phyloP scores from a whole-genome alignment of 2,329 filamentous ascomycete species.

The Dendryphion nanum region DNA sequence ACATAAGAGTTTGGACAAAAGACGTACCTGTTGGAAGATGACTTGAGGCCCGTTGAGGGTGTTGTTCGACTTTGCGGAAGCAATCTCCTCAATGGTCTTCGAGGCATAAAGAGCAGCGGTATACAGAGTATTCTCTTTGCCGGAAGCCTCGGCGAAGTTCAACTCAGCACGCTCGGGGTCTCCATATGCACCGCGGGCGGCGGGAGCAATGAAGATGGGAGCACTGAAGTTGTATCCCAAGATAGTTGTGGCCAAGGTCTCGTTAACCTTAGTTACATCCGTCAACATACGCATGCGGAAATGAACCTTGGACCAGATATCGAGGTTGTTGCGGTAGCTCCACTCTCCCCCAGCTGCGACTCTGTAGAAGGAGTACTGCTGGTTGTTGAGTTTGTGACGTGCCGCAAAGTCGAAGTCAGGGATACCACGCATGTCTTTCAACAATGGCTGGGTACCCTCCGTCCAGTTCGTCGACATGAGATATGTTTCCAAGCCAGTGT shows the following conservation, averaged over 20 bases:
- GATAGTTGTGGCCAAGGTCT: conserved; percentile 45
- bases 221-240: conserved; percentile 54
- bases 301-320: conserved; percentile 21
- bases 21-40: conserved; percentile 31
- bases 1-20: neutral
- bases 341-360: conserved; percentile 57
- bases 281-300: conserved; percentile 52
- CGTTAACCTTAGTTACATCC: conserved; percentile 47
- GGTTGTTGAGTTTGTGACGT: conserved; percentile 46
- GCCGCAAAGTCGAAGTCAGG: conserved; percentile 57
- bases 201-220: conserved; percentile 56
- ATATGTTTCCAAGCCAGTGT: conserved; percentile 32
- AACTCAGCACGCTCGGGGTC: conserved; percentile 47
- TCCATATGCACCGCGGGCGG: conserved; percentile 39
- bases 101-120: conserved; percentile 42
- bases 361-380: conserved; percentile 58
- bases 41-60: conserved; percentile 17
- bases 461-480: conserved; percentile 13
- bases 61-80: conserved; percentile 9
- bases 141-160: conserved; percentile 52
- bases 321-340: conserved; percentile 57
- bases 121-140: conserved; percentile 51
- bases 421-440: conserved; percentile 49
- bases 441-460: conserved; percentile 39
- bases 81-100: conserved; percentile 33